phyloP scores from a whole-genome alignment of 352 stramenopile species.

The Lagenidium giganteum region DNA sequence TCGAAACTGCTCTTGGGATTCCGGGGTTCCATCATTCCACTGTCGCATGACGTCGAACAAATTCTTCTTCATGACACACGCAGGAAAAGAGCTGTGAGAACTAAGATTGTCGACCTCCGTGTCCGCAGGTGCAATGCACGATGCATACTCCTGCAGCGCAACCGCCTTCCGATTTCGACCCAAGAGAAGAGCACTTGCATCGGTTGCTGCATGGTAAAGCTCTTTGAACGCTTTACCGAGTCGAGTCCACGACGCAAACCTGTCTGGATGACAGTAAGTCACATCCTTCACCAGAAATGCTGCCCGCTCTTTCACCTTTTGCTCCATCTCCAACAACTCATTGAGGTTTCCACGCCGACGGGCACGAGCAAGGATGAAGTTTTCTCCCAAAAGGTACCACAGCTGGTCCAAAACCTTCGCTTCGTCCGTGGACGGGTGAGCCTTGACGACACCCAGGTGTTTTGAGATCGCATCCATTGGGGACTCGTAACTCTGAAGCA shows the following conservation, averaged over 20 bases:
- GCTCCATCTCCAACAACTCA: slow-evolving; percentile 60
- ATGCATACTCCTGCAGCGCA: slow-evolving; percentile 29
- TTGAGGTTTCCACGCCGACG: slow-evolving; percentile 49
- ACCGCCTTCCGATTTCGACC: slow-evolving; percentile 31
- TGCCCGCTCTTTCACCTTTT: slow-evolving; percentile 44
- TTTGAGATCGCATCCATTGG: too few relatives aligned
- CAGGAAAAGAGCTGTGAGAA: too few relatives aligned
- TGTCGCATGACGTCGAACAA: slow-evolving; percentile 57
- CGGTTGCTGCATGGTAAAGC: slow-evolving; percentile 55
- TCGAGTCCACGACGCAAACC: slow-evolving; percentile 61
- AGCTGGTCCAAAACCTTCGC: slow-evolving; percentile 38
- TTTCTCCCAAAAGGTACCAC: slow-evolving; percentile 70
- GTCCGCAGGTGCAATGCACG: too few relatives aligned
- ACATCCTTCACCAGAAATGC: slow-evolving; percentile 60
- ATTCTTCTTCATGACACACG: slow-evolving; percentile 28
- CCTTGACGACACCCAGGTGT: background rate
- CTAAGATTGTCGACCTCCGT: too few relatives aligned
- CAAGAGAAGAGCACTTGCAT: slow-evolving; percentile 50
- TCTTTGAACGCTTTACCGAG: slow-evolving; percentile 67
- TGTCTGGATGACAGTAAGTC: slow-evolving; percentile 47
- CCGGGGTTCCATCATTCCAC: slow-evolving; percentile 24
- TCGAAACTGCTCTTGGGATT: background rate
- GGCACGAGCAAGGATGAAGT: slow-evolving; percentile 59
- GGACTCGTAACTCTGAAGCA: too few relatives aligned
- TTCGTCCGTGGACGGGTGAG: background rate